phyloP scores from a whole-genome alignment of 495 filamentous ascomycete genomes.

The Physcia stellaris region DNA sequence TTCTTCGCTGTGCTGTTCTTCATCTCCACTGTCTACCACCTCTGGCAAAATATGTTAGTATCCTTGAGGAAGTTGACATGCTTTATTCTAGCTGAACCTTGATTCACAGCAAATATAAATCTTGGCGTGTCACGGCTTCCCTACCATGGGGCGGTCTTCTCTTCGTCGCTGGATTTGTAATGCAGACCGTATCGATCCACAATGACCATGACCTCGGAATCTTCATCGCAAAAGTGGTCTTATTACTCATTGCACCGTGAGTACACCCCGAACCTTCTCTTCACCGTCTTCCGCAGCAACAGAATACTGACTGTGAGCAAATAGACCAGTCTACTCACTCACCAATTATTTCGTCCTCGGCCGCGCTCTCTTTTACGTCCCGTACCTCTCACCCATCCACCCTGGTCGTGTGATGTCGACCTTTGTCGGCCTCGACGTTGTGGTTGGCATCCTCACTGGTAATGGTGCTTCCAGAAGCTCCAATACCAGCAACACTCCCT shows the following conservation, averaged over 20 bases:
- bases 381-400: constrained; percentile 63
- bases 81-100: neutral
- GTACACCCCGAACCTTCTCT: constrained; percentile 14
- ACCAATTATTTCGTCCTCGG: constrained; percentile 67
- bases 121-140: constrained; percentile 27
- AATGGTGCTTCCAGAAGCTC: constrained; percentile 51
- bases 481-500: constrained; percentile 28
- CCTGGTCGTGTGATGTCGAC: constrained; percentile 63
- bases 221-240: constrained; percentile 37
- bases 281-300: no score
- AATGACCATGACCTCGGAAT: constrained; percentile 31
- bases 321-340: constrained; percentile 56
- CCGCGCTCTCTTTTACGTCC: constrained; percentile 65
- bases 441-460: constrained; percentile 54
- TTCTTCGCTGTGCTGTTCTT: constrained; percentile 42
- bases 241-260: constrained; percentile 42
- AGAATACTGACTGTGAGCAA: no score
- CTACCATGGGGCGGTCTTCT: constrained; percentile 20
- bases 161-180: constrained; percentile 35
- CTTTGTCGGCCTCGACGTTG: constrained; percentile 49
- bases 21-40: constrained; percentile 34
- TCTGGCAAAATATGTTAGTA: constrained; percentile 42
- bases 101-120: constrained; percentile 18
- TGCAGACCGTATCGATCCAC: constrained; percentile 35
- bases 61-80: neutral